phyloP scores from a whole-genome alignment of 345 rosid genomes.

The Stellera chamaejasme region DNA sequence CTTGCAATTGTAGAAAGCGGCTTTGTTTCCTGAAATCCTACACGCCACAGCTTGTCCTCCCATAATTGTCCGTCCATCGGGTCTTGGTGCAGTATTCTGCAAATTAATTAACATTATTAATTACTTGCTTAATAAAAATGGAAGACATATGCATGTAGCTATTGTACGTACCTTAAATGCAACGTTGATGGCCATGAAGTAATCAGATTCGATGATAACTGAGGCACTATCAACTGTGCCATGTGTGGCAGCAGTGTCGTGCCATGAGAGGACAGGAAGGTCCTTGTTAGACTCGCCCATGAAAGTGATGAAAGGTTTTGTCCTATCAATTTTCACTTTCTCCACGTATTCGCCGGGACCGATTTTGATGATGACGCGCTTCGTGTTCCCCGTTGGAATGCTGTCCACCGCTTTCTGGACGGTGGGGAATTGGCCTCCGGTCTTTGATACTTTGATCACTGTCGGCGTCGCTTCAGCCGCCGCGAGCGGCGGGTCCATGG shows the following conservation, averaged over 20 bases:
- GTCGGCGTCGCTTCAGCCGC: slow-evolving; percentile 16
- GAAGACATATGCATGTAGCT: slow-evolving; percentile 19
- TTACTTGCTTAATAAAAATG: too few relatives aligned
- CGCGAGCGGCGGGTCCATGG: slow-evolving; percentile 25
- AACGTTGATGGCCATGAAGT: slow-evolving; percentile 51
- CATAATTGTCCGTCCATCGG: slow-evolving; percentile 13
- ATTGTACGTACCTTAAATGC: slow-evolving; percentile 6
- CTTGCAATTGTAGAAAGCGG: slow-evolving; percentile 43
- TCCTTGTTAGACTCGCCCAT: slow-evolving; percentile 26
- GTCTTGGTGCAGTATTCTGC: slow-evolving; percentile 43
- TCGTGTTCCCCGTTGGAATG: slow-evolving; percentile 35
- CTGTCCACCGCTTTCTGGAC: slow-evolving; percentile 43
- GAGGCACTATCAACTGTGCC: slow-evolving; percentile 72
- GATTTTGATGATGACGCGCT: slow-evolving; percentile 41
- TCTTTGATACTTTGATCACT: slow-evolving; percentile 35
- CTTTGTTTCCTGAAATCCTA: slow-evolving; percentile 31
- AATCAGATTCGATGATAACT: slow-evolving; percentile 42
- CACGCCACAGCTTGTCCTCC: slow-evolving; percentile 45
- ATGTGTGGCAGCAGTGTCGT: slow-evolving; percentile 36
- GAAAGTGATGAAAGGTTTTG: slow-evolving; percentile 46
- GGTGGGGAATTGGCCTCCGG: slow-evolving; percentile 49
- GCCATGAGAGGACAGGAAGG: slow-evolving; percentile 27
- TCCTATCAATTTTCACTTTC: slow-evolving; percentile 42
- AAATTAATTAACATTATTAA: background rate
- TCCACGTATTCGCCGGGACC: slow-evolving; percentile 41